Conservation (phyloP, 768 basidiomycete species). For the Lactarius pseudohatsudake region DNA sequence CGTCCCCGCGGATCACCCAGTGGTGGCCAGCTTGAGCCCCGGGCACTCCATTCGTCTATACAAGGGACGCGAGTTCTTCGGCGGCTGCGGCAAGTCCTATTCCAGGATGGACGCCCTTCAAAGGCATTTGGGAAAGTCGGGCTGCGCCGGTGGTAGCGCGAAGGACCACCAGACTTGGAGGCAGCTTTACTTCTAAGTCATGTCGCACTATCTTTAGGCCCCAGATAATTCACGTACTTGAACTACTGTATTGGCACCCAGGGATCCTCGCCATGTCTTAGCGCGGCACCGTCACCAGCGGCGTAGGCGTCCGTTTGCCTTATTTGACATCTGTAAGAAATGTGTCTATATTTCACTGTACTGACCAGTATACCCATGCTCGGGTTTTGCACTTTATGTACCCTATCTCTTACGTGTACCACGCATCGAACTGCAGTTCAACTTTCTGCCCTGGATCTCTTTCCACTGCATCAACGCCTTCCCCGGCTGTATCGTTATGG, state of each 20-base stretch:
- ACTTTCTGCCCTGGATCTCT: neutral
- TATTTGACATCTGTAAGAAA: neutral
- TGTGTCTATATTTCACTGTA: neutral
- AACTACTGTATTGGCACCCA: too few relatives aligned
- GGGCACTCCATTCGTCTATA: slow-evolving; percentile 1
- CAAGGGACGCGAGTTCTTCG: neutral
- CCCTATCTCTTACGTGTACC: neutral
- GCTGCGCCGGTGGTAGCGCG: slow-evolving; percentile 6
- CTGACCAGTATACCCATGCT: neutral
- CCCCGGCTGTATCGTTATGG: neutral
- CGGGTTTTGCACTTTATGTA: neutral
- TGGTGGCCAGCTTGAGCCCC: neutral
- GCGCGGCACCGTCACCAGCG: too few relatives aligned
- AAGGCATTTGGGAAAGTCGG: slow-evolving; percentile 16
- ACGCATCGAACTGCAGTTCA: neutral
- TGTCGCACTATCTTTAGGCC: neutral
- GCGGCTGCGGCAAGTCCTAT: slow-evolving; percentile 21
- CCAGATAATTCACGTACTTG: neutral
- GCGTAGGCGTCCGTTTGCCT: neutral
- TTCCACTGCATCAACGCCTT: neutral
- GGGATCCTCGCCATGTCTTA: neutral
- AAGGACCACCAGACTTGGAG: slow-evolving; percentile 20
- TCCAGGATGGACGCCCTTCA: slow-evolving; percentile 22
- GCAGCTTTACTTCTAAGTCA: slow-evolving; percentile 6
- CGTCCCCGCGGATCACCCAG: slow-evolving; percentile 3